phyloP scores from a whole-genome alignment of 257 asterid species.

The Ilex aquifolium region DNA sequence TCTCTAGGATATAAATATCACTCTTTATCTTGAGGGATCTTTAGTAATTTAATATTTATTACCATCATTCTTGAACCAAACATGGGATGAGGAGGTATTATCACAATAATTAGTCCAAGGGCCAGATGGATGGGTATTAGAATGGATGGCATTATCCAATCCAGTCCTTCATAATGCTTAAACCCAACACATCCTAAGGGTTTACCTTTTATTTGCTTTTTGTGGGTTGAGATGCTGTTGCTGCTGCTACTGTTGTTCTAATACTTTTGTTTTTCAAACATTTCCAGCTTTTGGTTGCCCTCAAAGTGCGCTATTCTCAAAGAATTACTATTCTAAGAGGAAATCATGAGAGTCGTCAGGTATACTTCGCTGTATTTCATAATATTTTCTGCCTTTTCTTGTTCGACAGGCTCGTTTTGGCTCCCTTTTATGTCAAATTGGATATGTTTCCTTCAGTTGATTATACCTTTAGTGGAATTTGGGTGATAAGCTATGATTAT shows the following conservation, averaged over 20 bases:
- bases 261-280: background rate
- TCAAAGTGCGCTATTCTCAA: conserved; percentile 47
- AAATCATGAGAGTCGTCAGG: conserved; percentile 81
- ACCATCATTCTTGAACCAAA: too few species aligned
- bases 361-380: conserved; percentile 12
- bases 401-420: background rate
- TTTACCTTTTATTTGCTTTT: conserved; percentile 1
- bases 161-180: too few species aligned
- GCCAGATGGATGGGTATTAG: too few species aligned
- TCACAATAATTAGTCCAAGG: too few species aligned
- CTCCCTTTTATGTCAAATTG: too few species aligned
- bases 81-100: too few species aligned
- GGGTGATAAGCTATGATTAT: background rate
- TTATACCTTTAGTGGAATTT: conserved; percentile 4
- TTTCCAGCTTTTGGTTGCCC: conserved; percentile 46
- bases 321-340: conserved; percentile 64
- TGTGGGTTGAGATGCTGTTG: background rate
- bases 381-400: background rate
- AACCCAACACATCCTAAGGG: too few species aligned
- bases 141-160: too few species aligned
- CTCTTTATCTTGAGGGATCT: too few species aligned
- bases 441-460: conserved; percentile 1
- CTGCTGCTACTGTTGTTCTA: background rate
- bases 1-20: too few species aligned
- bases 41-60: too few species aligned